Percentiles rank a stretch among this genome's conserved stretches.
Conservation (phyloP, 73 alveolate species). For the Symbiodinium pilosum region DNA sequence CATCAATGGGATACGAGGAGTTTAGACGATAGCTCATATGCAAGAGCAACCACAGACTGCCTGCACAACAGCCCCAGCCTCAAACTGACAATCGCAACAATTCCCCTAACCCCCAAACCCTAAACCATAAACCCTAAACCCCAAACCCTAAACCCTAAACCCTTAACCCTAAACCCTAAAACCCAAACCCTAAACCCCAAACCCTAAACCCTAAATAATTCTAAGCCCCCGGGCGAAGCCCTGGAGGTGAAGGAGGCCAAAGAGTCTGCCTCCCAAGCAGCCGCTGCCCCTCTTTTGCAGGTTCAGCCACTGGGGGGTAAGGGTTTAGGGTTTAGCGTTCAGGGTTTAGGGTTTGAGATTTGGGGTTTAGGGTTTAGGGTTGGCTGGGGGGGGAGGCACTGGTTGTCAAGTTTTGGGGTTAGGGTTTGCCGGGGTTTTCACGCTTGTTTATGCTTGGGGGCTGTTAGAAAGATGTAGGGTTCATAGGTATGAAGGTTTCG, state of each 20-base stretch:
- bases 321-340: background rate
- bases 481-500: background rate
- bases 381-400: too few relatives aligned
- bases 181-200: too few relatives aligned
- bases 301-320: too few relatives aligned
- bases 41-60: too few relatives aligned
- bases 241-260: conserved; percentile 3
- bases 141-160: background rate
- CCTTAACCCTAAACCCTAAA: background rate
- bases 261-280: background rate
- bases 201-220: too few relatives aligned
- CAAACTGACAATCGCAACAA: background rate
- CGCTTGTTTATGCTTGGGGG: background rate
- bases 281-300: background rate
- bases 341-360: background rate
- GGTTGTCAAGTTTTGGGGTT: too few relatives aligned
- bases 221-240: too few relatives aligned
- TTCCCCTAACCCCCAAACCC: background rate
- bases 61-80: conserved; percentile 11
- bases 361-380: background rate
- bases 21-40: too few relatives aligned
- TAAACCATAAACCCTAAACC: background rate
- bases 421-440: too few relatives aligned
- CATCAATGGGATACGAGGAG: too few relatives aligned
- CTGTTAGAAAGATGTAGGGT: background rate